Percentiles rank a stretch among this genome's conserved stretches.
phyloP scores from a whole-genome alignment of 192 early-diverging fungal genomes.

The Allomyces macrogynus region DNA sequence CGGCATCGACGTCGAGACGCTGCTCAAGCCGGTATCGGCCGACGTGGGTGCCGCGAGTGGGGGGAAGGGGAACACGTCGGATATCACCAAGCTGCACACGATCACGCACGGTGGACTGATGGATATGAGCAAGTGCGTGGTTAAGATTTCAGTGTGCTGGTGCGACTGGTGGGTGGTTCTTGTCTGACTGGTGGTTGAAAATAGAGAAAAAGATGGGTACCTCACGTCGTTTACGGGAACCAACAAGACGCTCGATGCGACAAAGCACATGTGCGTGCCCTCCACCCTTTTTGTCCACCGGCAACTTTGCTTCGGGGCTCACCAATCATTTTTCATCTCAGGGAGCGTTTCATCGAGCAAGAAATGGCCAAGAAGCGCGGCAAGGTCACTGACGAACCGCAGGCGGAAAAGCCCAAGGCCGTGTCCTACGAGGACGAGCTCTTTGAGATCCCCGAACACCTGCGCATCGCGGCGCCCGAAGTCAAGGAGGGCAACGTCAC shows the following conservation, averaged over 20 bases:
- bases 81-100: not conserved
- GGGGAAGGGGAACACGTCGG: not conserved
- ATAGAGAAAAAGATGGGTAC: not conserved
- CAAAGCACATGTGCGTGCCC: not conserved
- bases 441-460: not conserved
- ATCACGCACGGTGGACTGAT: not conserved
- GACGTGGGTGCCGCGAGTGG: not conserved
- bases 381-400: too few relatives aligned
- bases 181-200: not conserved
- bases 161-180: not conserved
- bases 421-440: not conserved
- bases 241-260: not conserved
- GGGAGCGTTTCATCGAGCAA: not conserved
- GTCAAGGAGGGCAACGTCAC: constrained; percentile 70
- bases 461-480: not conserved
- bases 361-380: not conserved
- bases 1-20: constrained; percentile 4
- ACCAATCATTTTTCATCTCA: not conserved
- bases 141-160: not conserved
- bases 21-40: constrained; percentile 1
- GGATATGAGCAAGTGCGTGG: not conserved
- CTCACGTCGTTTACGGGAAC: not conserved
- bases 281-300: not conserved
- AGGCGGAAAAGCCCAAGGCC: too few relatives aligned
- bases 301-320: not conserved